A percentile compares a stretch with the other conserved stretches of the same genome.
phyloP scores from a whole-genome alignment of 2,329 filamentous ascomycete species.

The Lasiodiplodia theobromae region DNA sequence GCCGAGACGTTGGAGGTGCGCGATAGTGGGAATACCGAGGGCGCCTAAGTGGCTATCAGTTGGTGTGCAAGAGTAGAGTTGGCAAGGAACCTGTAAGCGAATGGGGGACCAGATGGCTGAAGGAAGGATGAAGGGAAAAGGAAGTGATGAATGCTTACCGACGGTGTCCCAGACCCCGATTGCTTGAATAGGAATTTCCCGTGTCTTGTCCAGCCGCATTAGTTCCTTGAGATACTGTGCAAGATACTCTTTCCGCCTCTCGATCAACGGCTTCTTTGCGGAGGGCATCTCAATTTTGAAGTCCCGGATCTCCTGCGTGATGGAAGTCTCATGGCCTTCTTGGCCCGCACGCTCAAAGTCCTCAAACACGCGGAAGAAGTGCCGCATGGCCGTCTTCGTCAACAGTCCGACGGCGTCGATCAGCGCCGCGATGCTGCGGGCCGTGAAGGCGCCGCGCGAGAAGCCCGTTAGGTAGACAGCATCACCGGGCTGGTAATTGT shows the following conservation, averaged over 20 bases:
- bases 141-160: constrained; percentile 38
- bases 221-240: constrained; percentile 48
- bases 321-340: constrained; percentile 13
- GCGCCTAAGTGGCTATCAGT: constrained; percentile 30
- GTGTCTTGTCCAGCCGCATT: constrained; percentile 45
- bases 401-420: constrained; percentile 36
- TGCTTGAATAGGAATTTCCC: constrained; percentile 56
- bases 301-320: constrained; percentile 9
- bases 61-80: background rate
- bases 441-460: constrained; percentile 65
- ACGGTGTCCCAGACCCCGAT: constrained; percentile 63
- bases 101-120: background rate
- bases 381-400: constrained; percentile 32
- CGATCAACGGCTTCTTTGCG: background rate
- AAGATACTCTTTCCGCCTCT: constrained; percentile 31
- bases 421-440: constrained; percentile 36
- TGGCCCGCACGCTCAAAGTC: constrained; percentile 35
- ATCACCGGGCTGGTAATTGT: constrained; percentile 66
- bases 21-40: constrained; percentile 54
- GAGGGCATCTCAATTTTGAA: constrained; percentile 14
- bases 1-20: constrained; percentile 42
- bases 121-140: background rate
- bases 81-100: background rate
- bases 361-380: constrained; percentile 34
- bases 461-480: constrained; percentile 61